phyloP scores from a whole-genome alignment of 2,329 filamentous ascomycete species.

The Helotiales sp. region DNA sequence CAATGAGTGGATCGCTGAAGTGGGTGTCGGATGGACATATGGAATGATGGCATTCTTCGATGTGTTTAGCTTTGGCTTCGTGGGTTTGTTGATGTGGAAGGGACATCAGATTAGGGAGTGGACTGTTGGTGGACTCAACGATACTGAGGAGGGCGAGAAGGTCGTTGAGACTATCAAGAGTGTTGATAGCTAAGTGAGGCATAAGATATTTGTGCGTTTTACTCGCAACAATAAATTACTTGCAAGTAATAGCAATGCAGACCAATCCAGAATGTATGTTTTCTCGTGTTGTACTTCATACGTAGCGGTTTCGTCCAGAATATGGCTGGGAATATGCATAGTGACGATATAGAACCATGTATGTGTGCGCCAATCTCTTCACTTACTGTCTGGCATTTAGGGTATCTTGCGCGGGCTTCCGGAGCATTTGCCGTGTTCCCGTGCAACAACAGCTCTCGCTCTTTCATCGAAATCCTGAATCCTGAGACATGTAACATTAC shows the following conservation, averaged over 20 bases:
- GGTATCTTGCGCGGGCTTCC: too few species aligned
- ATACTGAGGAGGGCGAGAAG: slow-evolving; percentile 30
- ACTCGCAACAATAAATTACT: too few species aligned
- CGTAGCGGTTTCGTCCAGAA: background rate
- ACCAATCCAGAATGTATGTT: background rate
- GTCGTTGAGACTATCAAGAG: slow-evolving; percentile 10
- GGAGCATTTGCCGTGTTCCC: too few species aligned
- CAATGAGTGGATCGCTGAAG: slow-evolving; percentile 38
- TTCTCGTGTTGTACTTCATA: background rate
- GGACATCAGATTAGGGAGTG: slow-evolving; percentile 25
- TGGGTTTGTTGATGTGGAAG: slow-evolving; percentile 32
- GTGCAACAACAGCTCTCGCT: too few species aligned
- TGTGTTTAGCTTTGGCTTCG: slow-evolving; percentile 26
- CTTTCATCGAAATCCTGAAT: too few species aligned
- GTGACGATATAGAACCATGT: too few species aligned
- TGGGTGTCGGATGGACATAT: slow-evolving; percentile 41
- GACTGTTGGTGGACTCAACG: slow-evolving; percentile 15
- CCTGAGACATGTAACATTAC: too few species aligned
- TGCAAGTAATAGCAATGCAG: background rate
- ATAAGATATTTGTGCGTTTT: too few species aligned
- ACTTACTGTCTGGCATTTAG: too few species aligned
- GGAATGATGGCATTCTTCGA: slow-evolving; percentile 41
- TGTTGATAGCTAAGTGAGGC: background rate
- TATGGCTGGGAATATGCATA: too few species aligned
- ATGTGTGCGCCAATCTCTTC: too few species aligned